Conservation (phyloP, 169 alveolate genomes). For the Theileria annulata region DNA sequence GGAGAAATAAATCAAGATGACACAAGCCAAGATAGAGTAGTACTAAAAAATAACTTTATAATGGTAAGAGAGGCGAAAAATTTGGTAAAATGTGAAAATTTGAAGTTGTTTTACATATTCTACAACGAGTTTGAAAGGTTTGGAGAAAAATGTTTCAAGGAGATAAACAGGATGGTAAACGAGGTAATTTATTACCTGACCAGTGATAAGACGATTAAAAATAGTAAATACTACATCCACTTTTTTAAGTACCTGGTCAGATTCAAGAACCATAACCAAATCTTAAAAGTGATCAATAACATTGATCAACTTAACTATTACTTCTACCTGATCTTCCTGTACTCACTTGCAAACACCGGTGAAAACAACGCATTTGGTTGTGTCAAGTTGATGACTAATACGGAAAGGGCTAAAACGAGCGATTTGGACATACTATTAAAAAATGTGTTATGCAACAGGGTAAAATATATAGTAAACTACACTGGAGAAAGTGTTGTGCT, state of each 20-base stretch:
- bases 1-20: not conserved
- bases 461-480: not conserved
- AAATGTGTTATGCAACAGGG: not conserved
- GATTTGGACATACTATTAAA: not conserved
- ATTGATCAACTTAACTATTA: not conserved
- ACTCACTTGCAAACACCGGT: not conserved
- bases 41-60: too few species aligned
- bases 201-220: too few species aligned
- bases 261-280: not conserved
- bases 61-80: not conserved
- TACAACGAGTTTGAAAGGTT: not conserved
- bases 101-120: not conserved
- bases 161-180: not conserved
- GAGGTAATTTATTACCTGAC: not conserved
- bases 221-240: not conserved
- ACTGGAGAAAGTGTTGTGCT: not conserved
- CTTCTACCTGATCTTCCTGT: not conserved
- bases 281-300: not conserved
- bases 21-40: too few species aligned
- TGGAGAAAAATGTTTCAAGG: not conserved
- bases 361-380: not conserved
- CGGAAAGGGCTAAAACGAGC: too few species aligned
- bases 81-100: not conserved
- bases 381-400: too few species aligned
- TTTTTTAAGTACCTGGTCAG: not conserved